These are phyloP conservation scores for Geotrichum reessii DNA, from an alignment of 1,139 yeast genomes.

Conservation along the genomic window DNA sequence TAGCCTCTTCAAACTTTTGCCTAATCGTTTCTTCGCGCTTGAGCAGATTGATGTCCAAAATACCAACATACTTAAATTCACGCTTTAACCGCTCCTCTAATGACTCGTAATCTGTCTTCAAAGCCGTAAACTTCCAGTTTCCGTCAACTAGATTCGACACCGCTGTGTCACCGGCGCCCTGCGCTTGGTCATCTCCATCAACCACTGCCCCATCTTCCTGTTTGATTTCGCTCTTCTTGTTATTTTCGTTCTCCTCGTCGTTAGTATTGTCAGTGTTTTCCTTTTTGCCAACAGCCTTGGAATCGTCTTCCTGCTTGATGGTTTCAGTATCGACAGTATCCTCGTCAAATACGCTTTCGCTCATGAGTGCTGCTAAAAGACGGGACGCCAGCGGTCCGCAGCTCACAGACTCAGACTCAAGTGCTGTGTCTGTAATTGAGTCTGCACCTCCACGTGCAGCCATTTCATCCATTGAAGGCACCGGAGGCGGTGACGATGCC, in stretches of 20 bases:
- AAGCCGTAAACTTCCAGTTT: conserved; percentile 43
- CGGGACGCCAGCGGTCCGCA: conserved; percentile 93
- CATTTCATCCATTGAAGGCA: conserved; percentile 19
- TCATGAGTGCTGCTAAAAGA: conserved; percentile 70
- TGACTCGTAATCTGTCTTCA: conserved; percentile 62
- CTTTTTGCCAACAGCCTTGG: not conserved
- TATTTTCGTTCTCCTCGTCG: conserved; percentile 25
- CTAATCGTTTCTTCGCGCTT: conserved; percentile 35
- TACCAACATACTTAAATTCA: conserved; percentile 86
- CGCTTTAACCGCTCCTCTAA: conserved; percentile 83
- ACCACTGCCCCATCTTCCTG: conserved; percentile 17
- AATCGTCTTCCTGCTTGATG: not conserved
- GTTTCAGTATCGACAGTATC: conserved; percentile 26
- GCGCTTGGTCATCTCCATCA: conserved; percentile 9
- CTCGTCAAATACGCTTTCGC: conserved; percentile 40
- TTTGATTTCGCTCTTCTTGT: not conserved
- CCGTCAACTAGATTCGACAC: conserved; percentile 25
- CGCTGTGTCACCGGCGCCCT: conserved; percentile 18
- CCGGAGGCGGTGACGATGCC: conserved; percentile 24
- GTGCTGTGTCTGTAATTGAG: conserved; percentile 52
- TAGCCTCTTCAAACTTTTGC: conserved; percentile 23
- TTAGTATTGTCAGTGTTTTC: conserved; percentile 17
- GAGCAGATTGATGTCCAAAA: conserved; percentile 49
- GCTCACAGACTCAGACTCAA: conserved; percentile 70
- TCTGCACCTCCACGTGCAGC: conserved; percentile 48